Evolutionary conservation across 306 rosid genomes (phyloP), one percentile per base, ranked within the genome.

Genomic region (Vicia villosa): DNA sequence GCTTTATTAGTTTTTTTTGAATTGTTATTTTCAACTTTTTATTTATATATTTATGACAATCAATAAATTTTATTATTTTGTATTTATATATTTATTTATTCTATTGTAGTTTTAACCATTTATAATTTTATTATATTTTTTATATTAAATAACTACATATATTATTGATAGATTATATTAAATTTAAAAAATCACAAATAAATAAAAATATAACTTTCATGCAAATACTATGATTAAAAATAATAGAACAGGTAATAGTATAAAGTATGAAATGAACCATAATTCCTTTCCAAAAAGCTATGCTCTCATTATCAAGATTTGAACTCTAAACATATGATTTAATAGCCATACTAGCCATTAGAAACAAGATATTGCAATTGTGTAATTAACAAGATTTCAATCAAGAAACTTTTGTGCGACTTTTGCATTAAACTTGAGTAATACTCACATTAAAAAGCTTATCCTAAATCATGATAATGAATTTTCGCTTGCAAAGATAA

Each of bases 401-500:
- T 64, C 40, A 66, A 28, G 4, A 30, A 59, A 64, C 69, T 34
- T 42, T 51, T 11, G 21, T 13, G 22, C 2, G 52, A 63, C 68
- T 69, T 63, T 76, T 69, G 52, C 30, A 28, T 21, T 47, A 69
- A 56, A 46, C 77, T 74, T 80, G 28, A 69, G 63, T 56, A 56
- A 69, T 37, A 80, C 80, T 74, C 83, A 63, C 66, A 63, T 51
- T 60, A 51, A 73, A 67, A 73, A 74, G 76, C 64, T 45, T 52
- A 43, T 41, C 36, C 69, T 56, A 21, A 56, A 56, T 26, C 62
- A 55, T 74, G 83, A 80, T 63, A 80, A 74, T 65, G 80, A 80
- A 64, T 80, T 74, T 64, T 69, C 4, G 63, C 83, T 80, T 80
- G 5, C 69, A 63, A 47, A 2, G 68, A 74, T 80, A 69, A 74